Percentiles rank a stretch among this genome's conserved stretches.
Conservation (phyloP, 441 rosid genomes). For the Cnidoscolus chayamansa region DNA sequence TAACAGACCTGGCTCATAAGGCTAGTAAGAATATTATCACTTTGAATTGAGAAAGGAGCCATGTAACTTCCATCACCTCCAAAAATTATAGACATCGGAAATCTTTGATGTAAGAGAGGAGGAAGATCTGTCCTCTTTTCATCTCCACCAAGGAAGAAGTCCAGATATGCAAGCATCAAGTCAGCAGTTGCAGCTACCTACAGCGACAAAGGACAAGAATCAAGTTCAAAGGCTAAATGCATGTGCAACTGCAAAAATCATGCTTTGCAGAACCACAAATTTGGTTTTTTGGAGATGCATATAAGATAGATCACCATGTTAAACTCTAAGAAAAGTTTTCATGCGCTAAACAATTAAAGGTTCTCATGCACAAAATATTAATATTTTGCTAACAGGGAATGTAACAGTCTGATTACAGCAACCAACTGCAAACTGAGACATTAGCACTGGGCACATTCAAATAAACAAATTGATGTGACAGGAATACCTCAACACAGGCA, state of each 20-base stretch:
- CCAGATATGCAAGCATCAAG: slow-evolving; percentile 93
- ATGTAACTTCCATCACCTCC: slow-evolving; percentile 99
- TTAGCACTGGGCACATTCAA: neutral
- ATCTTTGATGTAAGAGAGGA: slow-evolving; percentile 73
- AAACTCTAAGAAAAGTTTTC: neutral
- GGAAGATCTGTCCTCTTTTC: slow-evolving; percentile 97
- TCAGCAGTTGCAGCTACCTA: slow-evolving; percentile 98
- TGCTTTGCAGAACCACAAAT: neutral
- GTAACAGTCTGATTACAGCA: neutral
- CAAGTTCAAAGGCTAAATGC: neutral
- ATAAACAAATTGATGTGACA: no score
- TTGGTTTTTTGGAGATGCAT: neutral
- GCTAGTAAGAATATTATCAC: slow-evolving; percentile 87
- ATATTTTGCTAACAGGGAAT: neutral
- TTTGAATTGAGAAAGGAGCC: slow-evolving; percentile 96
- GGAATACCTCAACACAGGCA: neutral
- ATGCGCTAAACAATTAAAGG: neutral
- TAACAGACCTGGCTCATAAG: slow-evolving; percentile 89
- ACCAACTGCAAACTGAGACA: neutral
- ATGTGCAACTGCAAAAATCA: neutral
- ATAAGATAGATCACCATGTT: neutral
- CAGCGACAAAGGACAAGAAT: slow-evolving; percentile 16
- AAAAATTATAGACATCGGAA: slow-evolving; percentile 80
- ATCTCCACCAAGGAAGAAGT: slow-evolving; percentile 99
- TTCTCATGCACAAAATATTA: neutral